Conservation (phyloP, 257 asterid genomes). For the Cynanchum wilfordii region DNA sequence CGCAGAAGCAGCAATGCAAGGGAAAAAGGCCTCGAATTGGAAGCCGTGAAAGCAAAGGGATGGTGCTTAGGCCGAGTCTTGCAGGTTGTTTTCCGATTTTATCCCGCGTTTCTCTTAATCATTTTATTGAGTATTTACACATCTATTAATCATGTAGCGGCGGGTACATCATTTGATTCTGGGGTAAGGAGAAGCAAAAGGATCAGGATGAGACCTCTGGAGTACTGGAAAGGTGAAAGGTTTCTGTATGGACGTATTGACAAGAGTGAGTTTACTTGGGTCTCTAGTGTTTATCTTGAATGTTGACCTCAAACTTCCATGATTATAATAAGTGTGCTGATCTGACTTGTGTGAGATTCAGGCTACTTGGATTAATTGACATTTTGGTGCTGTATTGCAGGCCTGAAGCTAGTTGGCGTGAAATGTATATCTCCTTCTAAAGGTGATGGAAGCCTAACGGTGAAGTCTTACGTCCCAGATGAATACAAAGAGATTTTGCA, state of each 20-base stretch:
- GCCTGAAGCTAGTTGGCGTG: slow-evolving; percentile 70
- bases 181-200: slow-evolving; percentile 93
- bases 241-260: slow-evolving; percentile 57
- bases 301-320: background rate
- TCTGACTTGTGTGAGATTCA: background rate
- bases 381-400: slow-evolving; percentile 36
- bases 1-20: slow-evolving; percentile 16
- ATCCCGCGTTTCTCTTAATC: slow-evolving; percentile 1
- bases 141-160: slow-evolving; percentile 44
- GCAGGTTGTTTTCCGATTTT: slow-evolving; percentile 55
- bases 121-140: slow-evolving; percentile 12
- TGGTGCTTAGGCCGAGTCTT: slow-evolving; percentile 52
- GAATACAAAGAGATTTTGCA: slow-evolving; percentile 48
- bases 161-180: slow-evolving; percentile 62
- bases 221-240: slow-evolving; percentile 91
- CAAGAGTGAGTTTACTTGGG: slow-evolving; percentile 44
- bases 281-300: background rate
- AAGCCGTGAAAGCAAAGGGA: slow-evolving; percentile 26
- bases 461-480: slow-evolving; percentile 51
- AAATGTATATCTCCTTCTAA: slow-evolving; percentile 67
- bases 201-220: slow-evolving; percentile 74
- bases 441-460: slow-evolving; percentile 42
- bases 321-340: background rate
- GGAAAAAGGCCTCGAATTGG: slow-evolving; percentile 18
- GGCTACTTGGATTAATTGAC: slow-evolving; percentile 7